Evolutionary conservation across 495 filamentous ascomycete species (phyloP), one percentile per base, ranked within the genome.

Genomic region (Penicillium arizonense): DNA sequence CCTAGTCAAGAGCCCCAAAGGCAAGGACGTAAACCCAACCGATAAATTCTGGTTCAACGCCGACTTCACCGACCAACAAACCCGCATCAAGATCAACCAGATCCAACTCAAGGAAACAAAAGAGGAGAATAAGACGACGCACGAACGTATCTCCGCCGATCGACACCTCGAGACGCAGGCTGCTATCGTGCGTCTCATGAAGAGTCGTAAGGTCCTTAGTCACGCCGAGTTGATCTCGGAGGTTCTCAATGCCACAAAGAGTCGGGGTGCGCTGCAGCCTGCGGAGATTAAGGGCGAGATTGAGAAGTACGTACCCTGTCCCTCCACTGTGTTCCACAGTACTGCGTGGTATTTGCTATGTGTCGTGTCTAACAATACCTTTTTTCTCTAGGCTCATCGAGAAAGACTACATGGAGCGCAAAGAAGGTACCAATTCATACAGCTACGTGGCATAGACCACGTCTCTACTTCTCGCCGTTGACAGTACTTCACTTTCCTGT

Each of bases 171-270:
- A 99, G 76, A 96, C 90, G 0, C 95, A 99, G 68, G 95, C 94
- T 12, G 95, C 95, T 1, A 93, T 99, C 56, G 94, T 97, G 54
- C 77, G 94, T 12, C 96, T 99, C 59, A 91, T 99, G 91, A 99
- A 99, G 86, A 86, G 84, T 56, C 74, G 89, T 55, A 95, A 96
- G 80, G 82, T 65, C n/a, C 90, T 97, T 69, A 82, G 76, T 21
- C 91, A 97, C 66, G 64, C 77, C 30, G 88, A 94, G 67, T 70
- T 99, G 23, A 86, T 97, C 10, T 78, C 82, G 10, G 88, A 96
- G 72, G 89, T 93, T 3, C 96, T 97, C 63, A 87, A 85, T 54
- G 89, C 90, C 59, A 97, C 94, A 13, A 90, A 83, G 74, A 86
- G 75, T 37, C 79, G 95, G 36, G 94, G 94, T 2, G 87, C 85